Base-by-base conservation (phyloP, 306 rosid species). In the Alnus rubra region DNA sequence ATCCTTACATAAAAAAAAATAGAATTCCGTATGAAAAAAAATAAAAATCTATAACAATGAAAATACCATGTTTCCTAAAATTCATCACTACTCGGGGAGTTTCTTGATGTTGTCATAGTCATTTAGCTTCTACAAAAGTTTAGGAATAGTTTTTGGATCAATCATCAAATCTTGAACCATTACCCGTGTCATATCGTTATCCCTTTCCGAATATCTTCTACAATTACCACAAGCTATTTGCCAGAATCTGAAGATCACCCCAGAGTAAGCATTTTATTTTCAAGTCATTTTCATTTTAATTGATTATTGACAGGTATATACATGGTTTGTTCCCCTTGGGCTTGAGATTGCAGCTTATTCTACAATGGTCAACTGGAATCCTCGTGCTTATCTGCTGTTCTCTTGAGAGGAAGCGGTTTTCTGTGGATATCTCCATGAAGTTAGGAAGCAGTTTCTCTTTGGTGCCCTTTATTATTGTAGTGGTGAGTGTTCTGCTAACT, bases 311-410 rank as follows among this genome's bases (percentile, higher is more conserved):
- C 98, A 89, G 96, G 92, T 89, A 73, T 88, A 64, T 87, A 80
- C 91, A 93, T 90, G 90, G 86, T 93, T 91, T 88, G 89, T 89
- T 83, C 88, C 74, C 89, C 78, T 89, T 89, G 97, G 94, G 90
- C 80, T 92, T 92, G 98, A 86, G 98, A 90, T 92, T 95, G 98
- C 98, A 95, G 99, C 98, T 95, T 86, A 93, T 95, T 81, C 86
- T 95, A 88, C 99, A 95, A 88, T 95, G 99, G 99, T 78, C 91
- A 68, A 95, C 97, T 35, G 99, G 99, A 84, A 86, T 90, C 80
- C 87, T 91, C 14, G 98, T 95, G 90, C 91, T 95, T 54, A 84
- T 95, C 82, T 89, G 92, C 89, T 93, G 97, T 91, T 87, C 90
- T 79, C 55, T 93, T 74, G 91, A 93, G 94, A 89, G 87, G 93